Base-by-base conservation (phyloP, 768 basidiomycete species). In the Candolleomyces aberdarensis region DNA sequence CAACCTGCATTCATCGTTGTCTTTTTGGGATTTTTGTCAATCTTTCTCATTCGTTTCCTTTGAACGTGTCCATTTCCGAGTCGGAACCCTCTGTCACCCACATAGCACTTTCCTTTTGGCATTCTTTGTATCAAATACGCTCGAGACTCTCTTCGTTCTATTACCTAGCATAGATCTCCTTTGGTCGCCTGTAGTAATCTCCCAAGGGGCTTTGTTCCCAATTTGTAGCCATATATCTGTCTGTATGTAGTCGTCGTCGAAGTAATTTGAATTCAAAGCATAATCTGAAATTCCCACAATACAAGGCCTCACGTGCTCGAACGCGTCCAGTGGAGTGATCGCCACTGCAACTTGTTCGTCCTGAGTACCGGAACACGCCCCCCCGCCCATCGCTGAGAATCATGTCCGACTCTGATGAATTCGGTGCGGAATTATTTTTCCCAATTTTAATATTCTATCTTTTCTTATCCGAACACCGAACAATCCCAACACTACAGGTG, bases 351-450 rank as follows among this genome's bases (percentile, higher is more conserved):
- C 40, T 31, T 57, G 22, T 39, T 54, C 31, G 15, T n/a, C 52
- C 36, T 36, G 6, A 8, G 36, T 11, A 36, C 8, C 36, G 7
- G 20, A 51, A 51, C 49, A 29, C 49, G 15, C 7, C n/a, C 46
- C 40, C 40, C 46, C n/a, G 26, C 7, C 36, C 29, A 26, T 26
- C 26, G 26, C 26, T 17, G 22, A 17, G 15, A 43, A 50, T 17
- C 46, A 68, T 68, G 67, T 68, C 67, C 49, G 67, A 68, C 43
- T 64, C 63, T 17, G 67, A 68, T 50, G 66, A 67, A 5, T 56
- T 67, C 51, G 65, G 67, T 68, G 26, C 14, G 65, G 61, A 26
- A 46, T 26, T 13, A 43, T 17, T 43, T 17, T 26, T 29, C 19
- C 3, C 50, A 10, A 22, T 17, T 46, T 14, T 20, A 46, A 17